Evolutionary conservation across 2,329 filamentous ascomycete species (phyloP), one percentile per base, ranked within the genome.

Genomic region (Penicillium sp.): DNA sequence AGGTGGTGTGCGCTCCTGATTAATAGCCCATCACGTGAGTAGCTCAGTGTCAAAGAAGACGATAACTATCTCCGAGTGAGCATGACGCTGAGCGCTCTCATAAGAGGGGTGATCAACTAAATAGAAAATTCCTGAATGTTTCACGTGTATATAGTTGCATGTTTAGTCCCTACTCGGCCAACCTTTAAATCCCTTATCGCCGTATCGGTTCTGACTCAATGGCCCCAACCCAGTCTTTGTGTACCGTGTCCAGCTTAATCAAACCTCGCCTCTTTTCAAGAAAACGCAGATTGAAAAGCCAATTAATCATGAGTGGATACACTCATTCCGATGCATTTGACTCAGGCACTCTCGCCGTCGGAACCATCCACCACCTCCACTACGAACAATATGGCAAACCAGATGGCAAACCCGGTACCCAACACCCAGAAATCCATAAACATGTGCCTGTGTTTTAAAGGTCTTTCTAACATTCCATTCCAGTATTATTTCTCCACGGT

Each of bases 401-500:
- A 16, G 67, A 74, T 46, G 74, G 73, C 26, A 76, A 75, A 51
- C 68, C 75, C 62, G 72, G 75, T 77, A 65, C 3, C 9, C 24
- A 14, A 47, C 16, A 11, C 16, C 35, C 16, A n/a, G 14, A 29
- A 10, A 29, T 9, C 27, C 9, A 29, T n/a, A 0, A 37, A 6
- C 7, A n/a, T n/a, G 35, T 37, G 2, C 16, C n/a, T 9, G 10
- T n/a, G 33, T 42, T 10, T 47, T 5, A 47, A 13, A 24, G 9
- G 27, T 16, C 14, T 7, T 10, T 33, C 22, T 47, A 50, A 45
- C 19, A 1, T 24, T 16, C 2, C 4, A 11, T 11, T 4, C 10
- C 61, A 70, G 74, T 77, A 0, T 63, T 80, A 22, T 79, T 72
- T 55, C 71, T 80, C 8, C 78, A 80, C 49, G 78, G 78, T n/a